Conservation (phyloP, 345 rosid species). For the Punica granatum region DNA sequence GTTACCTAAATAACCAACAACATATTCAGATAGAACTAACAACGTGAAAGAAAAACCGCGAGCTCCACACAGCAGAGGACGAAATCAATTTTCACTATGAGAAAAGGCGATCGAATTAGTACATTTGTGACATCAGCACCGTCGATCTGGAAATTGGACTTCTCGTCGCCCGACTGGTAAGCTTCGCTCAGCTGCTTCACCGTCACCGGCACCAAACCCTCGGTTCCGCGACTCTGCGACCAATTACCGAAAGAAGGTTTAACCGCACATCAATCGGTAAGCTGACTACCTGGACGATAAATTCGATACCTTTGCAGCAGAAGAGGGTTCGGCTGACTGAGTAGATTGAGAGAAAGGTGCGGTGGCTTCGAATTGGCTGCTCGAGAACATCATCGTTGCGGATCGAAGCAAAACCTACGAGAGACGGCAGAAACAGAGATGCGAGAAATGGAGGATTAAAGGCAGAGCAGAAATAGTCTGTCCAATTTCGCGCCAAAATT, state of each 20-base stretch:
- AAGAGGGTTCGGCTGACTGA: constrained; percentile 39
- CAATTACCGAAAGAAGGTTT: neutral
- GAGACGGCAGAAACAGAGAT: neutral
- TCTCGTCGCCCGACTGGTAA: constrained; percentile 68
- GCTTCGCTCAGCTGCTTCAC: constrained; percentile 82
- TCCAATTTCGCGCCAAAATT: neutral
- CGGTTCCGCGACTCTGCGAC: constrained; percentile 53
- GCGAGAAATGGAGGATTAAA: neutral
- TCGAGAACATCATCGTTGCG: constrained; percentile 44
- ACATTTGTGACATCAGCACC: constrained; percentile 62
- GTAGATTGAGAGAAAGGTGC: constrained; percentile 68
- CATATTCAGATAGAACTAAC: neutral
- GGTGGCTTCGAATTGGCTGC: constrained; percentile 61
- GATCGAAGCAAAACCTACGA: neutral
- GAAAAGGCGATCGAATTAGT: neutral
- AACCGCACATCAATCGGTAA: neutral
- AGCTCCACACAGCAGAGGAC: neutral
- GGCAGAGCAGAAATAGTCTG: neutral
- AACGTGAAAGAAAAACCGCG: neutral
- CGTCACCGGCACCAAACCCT: constrained; percentile 64
- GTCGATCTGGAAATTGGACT: constrained; percentile 51
- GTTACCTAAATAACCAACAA: constrained; percentile 36
- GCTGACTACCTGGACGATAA: neutral
- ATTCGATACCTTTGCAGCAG: constrained; percentile 41
- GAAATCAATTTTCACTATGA: neutral